phyloP scores from a whole-genome alignment of 2,329 filamentous ascomycete species.

The Aureobasidium namibiae region DNA sequence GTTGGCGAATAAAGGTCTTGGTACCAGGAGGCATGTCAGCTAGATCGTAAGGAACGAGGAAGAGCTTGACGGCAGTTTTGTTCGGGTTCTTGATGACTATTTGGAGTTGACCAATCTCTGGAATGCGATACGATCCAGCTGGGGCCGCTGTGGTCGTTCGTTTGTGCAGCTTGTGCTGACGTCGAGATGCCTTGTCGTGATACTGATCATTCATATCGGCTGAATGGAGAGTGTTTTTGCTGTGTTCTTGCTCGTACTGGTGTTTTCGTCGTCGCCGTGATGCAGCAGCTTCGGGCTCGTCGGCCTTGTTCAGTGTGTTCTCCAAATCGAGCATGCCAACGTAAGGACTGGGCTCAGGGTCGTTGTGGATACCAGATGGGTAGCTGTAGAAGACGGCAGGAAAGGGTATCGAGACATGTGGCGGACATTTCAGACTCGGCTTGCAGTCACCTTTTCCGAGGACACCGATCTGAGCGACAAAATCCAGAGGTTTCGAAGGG shows the following conservation, averaged over 20 bases:
- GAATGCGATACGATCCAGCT: constrained; percentile 87
- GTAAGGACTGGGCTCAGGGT: constrained; percentile 82
- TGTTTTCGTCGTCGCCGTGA: constrained; percentile 23
- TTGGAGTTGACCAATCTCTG: constrained; percentile 86
- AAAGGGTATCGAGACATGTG: constrained; percentile 85
- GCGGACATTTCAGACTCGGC: constrained; percentile 71
- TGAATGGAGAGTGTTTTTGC: not conserved
- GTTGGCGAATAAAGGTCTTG: constrained; percentile 92
- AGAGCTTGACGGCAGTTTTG: constrained; percentile 95
- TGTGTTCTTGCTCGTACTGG: not conserved
- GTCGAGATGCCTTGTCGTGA: not conserved
- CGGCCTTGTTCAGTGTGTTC: constrained; percentile 52
- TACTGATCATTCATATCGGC: not conserved
- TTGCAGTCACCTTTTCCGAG: constrained; percentile 85
- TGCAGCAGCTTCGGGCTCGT: constrained; percentile 14
- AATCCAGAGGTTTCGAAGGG: constrained; percentile 85
- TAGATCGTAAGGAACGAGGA: constrained; percentile 87
- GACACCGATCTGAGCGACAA: constrained; percentile 91
- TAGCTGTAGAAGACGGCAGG: constrained; percentile 97
- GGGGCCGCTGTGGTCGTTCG: constrained; percentile 43
- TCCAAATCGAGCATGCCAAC: constrained; percentile 90
- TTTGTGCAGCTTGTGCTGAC: not conserved
- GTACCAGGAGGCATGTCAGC: constrained; percentile 86
- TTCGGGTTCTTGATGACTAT: constrained; percentile 98
- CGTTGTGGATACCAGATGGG: constrained; percentile 58